These are phyloP conservation scores for Acanthamoeba sp. DNA, from an alignment of 208 protist species.

Conservation along the genomic window DNA sequence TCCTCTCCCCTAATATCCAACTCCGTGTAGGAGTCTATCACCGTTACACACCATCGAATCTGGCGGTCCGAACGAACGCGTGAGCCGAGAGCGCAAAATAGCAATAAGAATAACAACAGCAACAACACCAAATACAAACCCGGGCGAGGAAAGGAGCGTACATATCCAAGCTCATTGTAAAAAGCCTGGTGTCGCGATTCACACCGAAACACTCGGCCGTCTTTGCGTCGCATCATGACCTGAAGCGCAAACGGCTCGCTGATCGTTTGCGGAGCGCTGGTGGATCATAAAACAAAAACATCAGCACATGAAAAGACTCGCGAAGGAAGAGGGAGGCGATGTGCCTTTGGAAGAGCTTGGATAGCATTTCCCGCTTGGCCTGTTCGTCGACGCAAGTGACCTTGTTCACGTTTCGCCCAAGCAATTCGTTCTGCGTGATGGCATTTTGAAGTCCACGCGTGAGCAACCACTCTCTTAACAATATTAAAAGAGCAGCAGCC, in stretches of 20 bases:
- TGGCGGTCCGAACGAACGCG: not conserved
- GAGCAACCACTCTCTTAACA: not conserved
- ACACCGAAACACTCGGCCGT: slow-evolving; percentile 8
- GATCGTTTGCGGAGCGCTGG: slow-evolving; percentile 55
- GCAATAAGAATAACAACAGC: not conserved
- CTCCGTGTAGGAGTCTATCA: slow-evolving; percentile 45
- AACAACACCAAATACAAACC: no score
- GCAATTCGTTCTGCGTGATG: slow-evolving; percentile 59
- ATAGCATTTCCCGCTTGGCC: not conserved
- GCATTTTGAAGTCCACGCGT: no score
- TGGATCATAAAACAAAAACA: not conserved
- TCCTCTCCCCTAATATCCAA: slow-evolving; percentile 9
- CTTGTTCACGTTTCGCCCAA: slow-evolving; percentile 33
- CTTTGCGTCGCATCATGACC: slow-evolving; percentile 50
- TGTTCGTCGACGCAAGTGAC: slow-evolving; percentile 16
- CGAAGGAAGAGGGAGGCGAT: not conserved
- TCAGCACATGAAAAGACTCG: not conserved
- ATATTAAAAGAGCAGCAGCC: not conserved
- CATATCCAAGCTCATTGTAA: slow-evolving; percentile 52
- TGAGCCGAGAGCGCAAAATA: not conserved
- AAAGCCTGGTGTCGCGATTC: slow-evolving; percentile 20
- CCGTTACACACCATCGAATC: slow-evolving; percentile 42
- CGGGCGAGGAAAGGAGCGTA: not conserved
- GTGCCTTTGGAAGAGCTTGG: slow-evolving; percentile 47
- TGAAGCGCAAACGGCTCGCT: slow-evolving; percentile 44